Evolutionary conservation across 2,329 filamentous ascomycete genomes (phyloP).

Genomic region (Metarhizium guizhouense): DNA sequence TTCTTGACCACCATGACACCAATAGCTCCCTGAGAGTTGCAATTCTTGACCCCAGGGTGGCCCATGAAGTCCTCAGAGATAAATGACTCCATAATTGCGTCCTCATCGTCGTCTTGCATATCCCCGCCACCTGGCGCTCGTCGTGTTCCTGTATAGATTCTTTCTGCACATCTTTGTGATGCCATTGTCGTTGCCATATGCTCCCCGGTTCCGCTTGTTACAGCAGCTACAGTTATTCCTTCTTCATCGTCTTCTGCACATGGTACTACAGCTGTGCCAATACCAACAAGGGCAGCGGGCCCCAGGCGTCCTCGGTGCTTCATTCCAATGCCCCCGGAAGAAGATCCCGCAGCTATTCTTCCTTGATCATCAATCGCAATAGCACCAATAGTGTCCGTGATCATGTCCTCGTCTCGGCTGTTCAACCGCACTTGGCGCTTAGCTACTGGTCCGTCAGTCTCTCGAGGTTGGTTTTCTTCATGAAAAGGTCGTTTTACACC

Average conservation of each 20-base stretch:
- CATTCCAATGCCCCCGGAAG: constrained; percentile 97
- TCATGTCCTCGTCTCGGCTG: constrained; percentile 42
- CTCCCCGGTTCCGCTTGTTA: constrained; percentile 92
- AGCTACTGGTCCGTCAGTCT: constrained; percentile 3
- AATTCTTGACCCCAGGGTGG: constrained; percentile 75
- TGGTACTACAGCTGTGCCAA: constrained; percentile 86
- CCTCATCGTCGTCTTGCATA: constrained; percentile 65
- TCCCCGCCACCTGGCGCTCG: constrained; percentile 52
- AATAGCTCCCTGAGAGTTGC: constrained; percentile 77
- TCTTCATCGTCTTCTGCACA: constrained; percentile 61
- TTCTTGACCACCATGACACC: constrained; percentile 89
- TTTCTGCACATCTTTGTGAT: constrained; percentile 75
- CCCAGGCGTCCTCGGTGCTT: constrained; percentile 89
- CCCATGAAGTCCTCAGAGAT: constrained; percentile 87
- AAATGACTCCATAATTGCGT: constrained; percentile 63
- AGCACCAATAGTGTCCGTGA: constrained; percentile 92
- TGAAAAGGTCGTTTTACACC: constrained; percentile 26
- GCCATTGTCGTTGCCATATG: constrained; percentile 97
- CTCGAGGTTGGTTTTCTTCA: constrained; percentile 1
- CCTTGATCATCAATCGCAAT: constrained; percentile 84
- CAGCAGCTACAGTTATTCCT: constrained; percentile 63
- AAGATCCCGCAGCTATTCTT: constrained; percentile 87
- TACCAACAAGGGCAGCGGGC: constrained; percentile 83
- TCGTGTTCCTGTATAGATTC: constrained; percentile 64
- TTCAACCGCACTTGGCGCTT: constrained; percentile 13